Evolutionary conservation across 2,329 filamentous ascomycete genomes (phyloP), one percentile per base, ranked within the genome.

Genomic region (Cladosporium sp.): DNA sequence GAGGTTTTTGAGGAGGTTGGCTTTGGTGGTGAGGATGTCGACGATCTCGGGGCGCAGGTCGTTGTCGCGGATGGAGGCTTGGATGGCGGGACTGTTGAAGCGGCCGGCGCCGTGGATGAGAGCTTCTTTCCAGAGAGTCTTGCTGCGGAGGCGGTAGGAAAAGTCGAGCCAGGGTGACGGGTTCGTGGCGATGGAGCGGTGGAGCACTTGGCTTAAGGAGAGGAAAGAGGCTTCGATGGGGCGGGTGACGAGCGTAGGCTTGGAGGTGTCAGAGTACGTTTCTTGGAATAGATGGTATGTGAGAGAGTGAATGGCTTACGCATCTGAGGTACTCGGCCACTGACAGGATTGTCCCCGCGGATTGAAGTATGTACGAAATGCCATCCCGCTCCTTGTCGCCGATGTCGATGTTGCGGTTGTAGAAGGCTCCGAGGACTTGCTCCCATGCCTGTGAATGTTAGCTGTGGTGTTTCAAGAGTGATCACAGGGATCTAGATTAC

Each of bases 151-250:
- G n/a, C 80, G 80, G 50, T 74, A 69, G 8, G 77, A 80, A 57
- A 85, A 78, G 18, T 78, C 74, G 14, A 81, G 73, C 84, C 84
- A 86, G 0, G 69, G 72, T 16, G 77, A 68, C 0, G 84, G 82
- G 35, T 77, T 76, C 23, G 69, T 66, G 12, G 80, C 71, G 66
- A 86, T 81, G 6, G 79, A 75, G 16, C 73, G 76, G 72, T 79
- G 83, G 8, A 86, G 75, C 6, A 73, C 70, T 67, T 83, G 81
- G 23, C 80, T 81, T 37, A 81, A 78, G 59, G 79, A 78, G 63
- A 84, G 72, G 2, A 86, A 78, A 1, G 80, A 79, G 40, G 80
- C 78, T 65, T 84, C 81, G 66, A 86, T 78, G 4, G 78, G 73
- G 29, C 80, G 78, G 57, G 78, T 76, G 66, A 86, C 75, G 57